Conservation (phyloP, 441 rosid genomes). For the Jatropha multifida region DNA sequence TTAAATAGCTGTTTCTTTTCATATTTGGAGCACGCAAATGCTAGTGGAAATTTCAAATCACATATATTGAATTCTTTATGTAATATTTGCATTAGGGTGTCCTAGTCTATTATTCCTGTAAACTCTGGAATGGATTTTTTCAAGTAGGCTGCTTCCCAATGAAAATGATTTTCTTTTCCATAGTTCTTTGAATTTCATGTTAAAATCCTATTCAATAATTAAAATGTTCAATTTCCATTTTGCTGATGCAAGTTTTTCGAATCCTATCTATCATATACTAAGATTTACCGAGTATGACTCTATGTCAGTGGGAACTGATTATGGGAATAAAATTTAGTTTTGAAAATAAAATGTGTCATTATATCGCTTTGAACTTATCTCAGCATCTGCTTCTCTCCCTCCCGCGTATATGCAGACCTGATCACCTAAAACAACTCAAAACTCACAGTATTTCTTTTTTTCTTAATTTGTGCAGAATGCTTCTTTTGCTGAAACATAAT, state of each 20-base stretch:
- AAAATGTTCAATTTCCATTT: neutral
- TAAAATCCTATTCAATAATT: neutral
- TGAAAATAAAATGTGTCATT: neutral
- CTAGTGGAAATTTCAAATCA: neutral
- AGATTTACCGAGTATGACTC: neutral
- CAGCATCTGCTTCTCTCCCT: neutral
- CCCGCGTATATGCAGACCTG: neutral
- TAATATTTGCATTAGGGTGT: neutral
- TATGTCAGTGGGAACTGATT: neutral
- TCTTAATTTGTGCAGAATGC: neutral
- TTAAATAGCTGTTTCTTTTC: neutral
- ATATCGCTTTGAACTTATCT: neutral
- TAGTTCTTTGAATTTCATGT: neutral
- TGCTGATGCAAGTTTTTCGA: neutral
- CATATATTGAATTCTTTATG: neutral
- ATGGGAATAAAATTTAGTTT: neutral
- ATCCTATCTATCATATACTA: neutral
- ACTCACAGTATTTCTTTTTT: neutral
- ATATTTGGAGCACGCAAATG: neutral
- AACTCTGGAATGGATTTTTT: neutral
- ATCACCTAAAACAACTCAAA: neutral
- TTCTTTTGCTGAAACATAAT: too few relatives aligned
- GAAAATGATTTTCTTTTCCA: neutral
- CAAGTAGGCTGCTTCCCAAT: neutral
- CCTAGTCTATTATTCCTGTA: neutral